Evolutionary conservation across 192 early-diverging fungal genomes (phyloP).

Genomic region (Anaeromyces robustus): DNA sequence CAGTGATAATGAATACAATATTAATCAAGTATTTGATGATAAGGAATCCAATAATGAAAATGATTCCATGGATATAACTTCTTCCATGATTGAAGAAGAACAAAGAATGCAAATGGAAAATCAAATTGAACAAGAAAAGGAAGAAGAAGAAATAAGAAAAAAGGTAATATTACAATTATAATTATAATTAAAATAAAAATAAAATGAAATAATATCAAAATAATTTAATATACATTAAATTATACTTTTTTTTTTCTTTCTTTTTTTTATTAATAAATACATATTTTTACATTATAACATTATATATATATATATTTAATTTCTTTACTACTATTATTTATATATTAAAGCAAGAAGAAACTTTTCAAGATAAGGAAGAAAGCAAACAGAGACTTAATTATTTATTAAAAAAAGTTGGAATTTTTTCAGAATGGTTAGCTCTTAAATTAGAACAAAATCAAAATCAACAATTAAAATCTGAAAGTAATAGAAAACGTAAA

Average conservation of each 20-base stretch:
- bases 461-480: neutral
- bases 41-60: neutral
- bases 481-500: neutral
- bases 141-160: neutral
- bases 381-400: neutral
- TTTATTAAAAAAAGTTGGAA: neutral
- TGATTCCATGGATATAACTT: neutral
- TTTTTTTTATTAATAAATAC: too few relatives aligned
- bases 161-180: too few relatives aligned
- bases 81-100: neutral
- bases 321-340: too few relatives aligned
- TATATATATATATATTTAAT: too few relatives aligned
- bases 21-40: neutral
- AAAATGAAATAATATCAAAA: too few relatives aligned
- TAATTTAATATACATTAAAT: too few relatives aligned
- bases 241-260: too few relatives aligned
- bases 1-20: neutral
- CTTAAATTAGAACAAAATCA: neutral
- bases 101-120: neutral
- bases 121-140: neutral
- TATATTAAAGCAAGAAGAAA: neutral
- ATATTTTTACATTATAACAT: too few relatives aligned
- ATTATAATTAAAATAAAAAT: too few relatives aligned
- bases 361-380: neutral
- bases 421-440: neutral